Evolutionary conservation across 805 yeast species (phyloP), one percentile per base, ranked within the genome.

Genomic region (Metschnikowia koreensis): DNA sequence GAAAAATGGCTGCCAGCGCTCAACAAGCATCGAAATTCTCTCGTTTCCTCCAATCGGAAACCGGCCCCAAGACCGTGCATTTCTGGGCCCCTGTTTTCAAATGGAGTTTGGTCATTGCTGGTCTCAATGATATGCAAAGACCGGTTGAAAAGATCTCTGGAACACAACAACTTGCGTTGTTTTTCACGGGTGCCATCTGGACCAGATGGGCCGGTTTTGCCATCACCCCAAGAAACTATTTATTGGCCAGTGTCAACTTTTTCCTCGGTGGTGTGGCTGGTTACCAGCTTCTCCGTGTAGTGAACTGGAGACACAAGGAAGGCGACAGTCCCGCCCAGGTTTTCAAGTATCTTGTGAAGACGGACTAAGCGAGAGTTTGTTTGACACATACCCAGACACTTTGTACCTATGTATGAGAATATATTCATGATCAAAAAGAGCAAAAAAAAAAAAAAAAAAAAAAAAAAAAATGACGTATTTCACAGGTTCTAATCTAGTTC

Each of bases 21-120:
- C 66, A 59, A 52, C 66, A 65, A 56, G 63, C 85, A 15, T 70
- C 83, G 34, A 82, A 81, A 44, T 89, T 93, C 70, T 72, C 80
- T 54, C 80, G 88, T 64, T 90, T 85, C 66, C 67, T 89, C 66
- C 81, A 84, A 61, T 85, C 97, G 15, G 96, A 87, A 67, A 89
- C 99, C 16, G 99, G 99, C 33, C 99, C 99, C 39, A 84, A 75
- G 67, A 93, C 99, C n/a, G 92, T 94, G 51, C 99, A 93, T 67
- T 93, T 93, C 73, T 93, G 99, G 99, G 96, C 79, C 1, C 79
- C 79, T 10, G 73, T 73, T 5, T 64, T 72, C 58, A 75, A 86
- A 74, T 93, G 99, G 99, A 79, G 88, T 13, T 77, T 93, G 55
- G 98, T 94, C 29, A 62, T 90, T 60, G 99, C 99, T 13, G 98